Conservation (phyloP, 169 alveolate genomes). For the Plasmodium knowlesi region DNA sequence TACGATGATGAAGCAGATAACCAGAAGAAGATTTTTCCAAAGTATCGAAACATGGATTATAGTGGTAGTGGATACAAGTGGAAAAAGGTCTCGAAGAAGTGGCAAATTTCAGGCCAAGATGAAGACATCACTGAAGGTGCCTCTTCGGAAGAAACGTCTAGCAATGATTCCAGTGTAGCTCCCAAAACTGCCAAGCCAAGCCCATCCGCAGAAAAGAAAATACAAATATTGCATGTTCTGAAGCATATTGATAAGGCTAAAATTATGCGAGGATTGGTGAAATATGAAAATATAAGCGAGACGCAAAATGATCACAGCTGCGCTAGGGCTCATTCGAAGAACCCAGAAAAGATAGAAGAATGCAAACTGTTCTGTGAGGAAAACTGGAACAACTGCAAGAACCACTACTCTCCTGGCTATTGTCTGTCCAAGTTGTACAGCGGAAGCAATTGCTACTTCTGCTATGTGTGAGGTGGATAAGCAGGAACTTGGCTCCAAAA, state of each 20-base stretch:
- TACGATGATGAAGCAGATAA: background rate
- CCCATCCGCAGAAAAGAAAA: background rate
- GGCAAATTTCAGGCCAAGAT: background rate
- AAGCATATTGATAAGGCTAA: conserved; percentile 19
- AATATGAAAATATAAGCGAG: conserved; percentile 14
- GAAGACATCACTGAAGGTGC: background rate
- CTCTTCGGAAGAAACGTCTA: background rate
- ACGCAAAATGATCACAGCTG: conserved; percentile 9
- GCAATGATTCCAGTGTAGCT: background rate
- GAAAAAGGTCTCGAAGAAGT: background rate
- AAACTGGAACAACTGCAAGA: conserved; percentile 20
- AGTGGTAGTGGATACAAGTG: background rate
- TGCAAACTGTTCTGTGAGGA: conserved; percentile 26
- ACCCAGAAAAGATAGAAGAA: conserved; percentile 1
- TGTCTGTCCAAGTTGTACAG: background rate
- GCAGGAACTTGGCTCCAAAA: background rate
- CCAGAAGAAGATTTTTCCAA: background rate
- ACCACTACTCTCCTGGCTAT: conserved; percentile 27
- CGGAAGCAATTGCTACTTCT: conserved; percentile 9
- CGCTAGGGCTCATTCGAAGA: conserved; percentile 6
- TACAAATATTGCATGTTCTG: conserved; percentile 15
- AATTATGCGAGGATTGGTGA: conserved; percentile 28
- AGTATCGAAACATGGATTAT: background rate
- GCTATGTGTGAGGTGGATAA: conserved; percentile 17
- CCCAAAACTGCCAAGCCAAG: background rate